Conservation (phyloP, 2,329 filamentous ascomycete species). For the Verticillium isaacii region DNA sequence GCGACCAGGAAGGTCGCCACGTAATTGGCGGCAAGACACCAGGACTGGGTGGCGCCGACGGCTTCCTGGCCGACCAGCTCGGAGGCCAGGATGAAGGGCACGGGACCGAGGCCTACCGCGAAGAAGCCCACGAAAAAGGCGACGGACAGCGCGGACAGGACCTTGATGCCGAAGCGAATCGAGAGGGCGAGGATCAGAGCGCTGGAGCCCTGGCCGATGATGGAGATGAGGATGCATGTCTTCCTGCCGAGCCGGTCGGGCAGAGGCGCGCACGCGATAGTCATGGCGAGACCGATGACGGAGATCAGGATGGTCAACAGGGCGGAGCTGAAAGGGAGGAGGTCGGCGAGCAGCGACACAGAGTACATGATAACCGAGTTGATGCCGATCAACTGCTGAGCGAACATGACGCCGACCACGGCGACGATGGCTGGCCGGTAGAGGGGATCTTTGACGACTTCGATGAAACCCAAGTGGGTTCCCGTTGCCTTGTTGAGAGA, state of each 20-base stretch:
- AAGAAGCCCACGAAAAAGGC: conserved; percentile 86
- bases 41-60: conserved; percentile 86
- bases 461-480: conserved; percentile 52
- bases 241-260: conserved; percentile 88
- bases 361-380: conserved; percentile 99
- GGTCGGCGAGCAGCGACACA: conserved; percentile 76
- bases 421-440: conserved; percentile 74
- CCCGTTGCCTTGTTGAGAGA: not conserved
- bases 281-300: conserved; percentile 78
- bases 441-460: conserved; percentile 62
- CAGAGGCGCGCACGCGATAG: conserved; percentile 74
- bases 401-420: conserved; percentile 85
- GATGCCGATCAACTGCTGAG: conserved; percentile 89
- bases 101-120: conserved; percentile 83
- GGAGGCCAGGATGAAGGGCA: conserved; percentile 89
- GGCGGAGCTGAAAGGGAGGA: conserved; percentile 77
- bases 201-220: conserved; percentile 76
- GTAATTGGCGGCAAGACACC: conserved; percentile 84
- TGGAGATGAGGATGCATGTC: conserved; percentile 74
- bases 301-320: conserved; percentile 86
- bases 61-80: conserved; percentile 89
- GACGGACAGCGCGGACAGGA: conserved; percentile 76
- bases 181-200: conserved; percentile 75
- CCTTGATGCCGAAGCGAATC: conserved; percentile 67
- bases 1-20: conserved; percentile 87